Base-by-base conservation (phyloP, 192 early-diverging fungal genomes). In the Spinellus fusiger region DNA sequence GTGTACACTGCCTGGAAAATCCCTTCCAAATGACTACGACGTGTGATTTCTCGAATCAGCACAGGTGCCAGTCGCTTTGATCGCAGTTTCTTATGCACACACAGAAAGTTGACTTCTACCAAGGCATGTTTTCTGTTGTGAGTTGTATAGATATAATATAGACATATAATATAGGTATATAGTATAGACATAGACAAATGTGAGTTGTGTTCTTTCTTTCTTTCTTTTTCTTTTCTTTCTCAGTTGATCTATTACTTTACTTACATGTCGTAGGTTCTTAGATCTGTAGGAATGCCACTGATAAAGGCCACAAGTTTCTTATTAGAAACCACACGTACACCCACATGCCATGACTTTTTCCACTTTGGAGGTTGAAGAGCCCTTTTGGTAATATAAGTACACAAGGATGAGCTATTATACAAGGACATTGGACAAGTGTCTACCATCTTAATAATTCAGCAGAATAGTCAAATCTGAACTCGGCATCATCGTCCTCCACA, bases 1-100 rank as follows among this genome's bases (percentile, higher is more conserved):
- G 97, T 99, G 75, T 98, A 99, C 6, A 92, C 88, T 26, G 97
- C 97, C 74, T 99, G 97, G 86, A 98, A 99, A 50, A 95, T 92
- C 27, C 92, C 93, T 57, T 87, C 80, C 27, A 93, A 66, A 71
- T 99, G 89, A 33, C 93, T 90, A 15, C 91, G 86, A 27, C 97
- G 83, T 4, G 97, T 99, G 31, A 99, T 89, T 73, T 99, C 97
- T 75, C 94, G 90, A 80, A 99, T 99, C 51, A 99, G 73, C 18
- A 99, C 84, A 29, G 97, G 97, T 25, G 97, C 87, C 57, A 99
- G 78, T 57, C 97, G 86, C 75, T 98, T 96, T 55, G 84, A 82
- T 35, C 97, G 87, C 54, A 99, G 88, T 66, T 87, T 88, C 80
- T 99, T 99, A 74, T 96, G 94, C 22, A 98, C 77, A 69, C 95